Percentiles rank a stretch among this genome's conserved stretches.
Conservation (phyloP, 495 filamentous ascomycete genomes). For the Lophium mytilinum region DNA sequence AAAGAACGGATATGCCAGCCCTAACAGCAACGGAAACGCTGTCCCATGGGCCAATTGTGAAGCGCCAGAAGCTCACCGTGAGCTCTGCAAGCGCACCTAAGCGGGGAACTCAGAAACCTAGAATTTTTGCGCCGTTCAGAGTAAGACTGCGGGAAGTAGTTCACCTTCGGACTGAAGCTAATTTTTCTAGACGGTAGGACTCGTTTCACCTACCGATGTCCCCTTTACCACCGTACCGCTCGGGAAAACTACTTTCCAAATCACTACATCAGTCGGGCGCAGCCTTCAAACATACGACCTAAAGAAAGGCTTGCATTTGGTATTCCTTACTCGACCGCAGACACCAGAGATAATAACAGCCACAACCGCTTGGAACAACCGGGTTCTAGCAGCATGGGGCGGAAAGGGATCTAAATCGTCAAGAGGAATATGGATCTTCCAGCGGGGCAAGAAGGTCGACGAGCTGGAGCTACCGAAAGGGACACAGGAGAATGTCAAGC, state of each 20-base stretch:
- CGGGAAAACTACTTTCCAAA: conserved; percentile 90
- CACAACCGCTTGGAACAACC: conserved; percentile 79
- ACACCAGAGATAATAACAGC: conserved; percentile 81
- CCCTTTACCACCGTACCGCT: conserved; percentile 83
- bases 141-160: conserved; percentile 46
- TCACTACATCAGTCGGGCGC: conserved; percentile 87
- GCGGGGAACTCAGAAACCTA: conserved; percentile 38
- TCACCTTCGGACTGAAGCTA: neutral
- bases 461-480: conserved; percentile 57
- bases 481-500: conserved; percentile 58
- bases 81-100: conserved; percentile 54
- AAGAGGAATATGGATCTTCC: conserved; percentile 85
- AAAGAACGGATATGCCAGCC: conserved; percentile 5
- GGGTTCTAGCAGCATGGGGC: conserved; percentile 80
- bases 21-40: neutral
- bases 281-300: conserved; percentile 93
- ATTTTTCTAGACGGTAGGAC: conserved; percentile 65
- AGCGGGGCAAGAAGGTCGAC: conserved; percentile 78
- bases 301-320: conserved; percentile 74
- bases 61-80: conserved; percentile 68
- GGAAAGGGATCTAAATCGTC: conserved; percentile 40
- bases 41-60: conserved; percentile 19
- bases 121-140: conserved; percentile 85
- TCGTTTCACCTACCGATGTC: conserved; percentile 81
- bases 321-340: conserved; percentile 85